These are phyloP conservation scores for Calcarisporium arbuscula DNA, from an alignment of 2,329 filamentous ascomycete species.

Conservation along the genomic window DNA sequence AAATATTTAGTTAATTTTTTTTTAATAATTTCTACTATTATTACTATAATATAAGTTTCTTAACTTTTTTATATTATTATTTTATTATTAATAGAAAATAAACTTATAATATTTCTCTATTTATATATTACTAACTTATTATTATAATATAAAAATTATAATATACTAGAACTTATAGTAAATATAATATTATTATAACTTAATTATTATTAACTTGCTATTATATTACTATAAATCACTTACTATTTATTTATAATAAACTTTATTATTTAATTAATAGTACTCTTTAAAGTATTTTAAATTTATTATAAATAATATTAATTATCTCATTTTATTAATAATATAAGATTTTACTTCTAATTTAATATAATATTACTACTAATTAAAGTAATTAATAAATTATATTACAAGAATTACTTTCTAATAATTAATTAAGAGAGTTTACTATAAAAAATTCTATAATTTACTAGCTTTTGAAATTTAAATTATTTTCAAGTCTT, in stretches of 20 bases:
- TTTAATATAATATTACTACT: background rate
- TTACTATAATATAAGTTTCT: too few species aligned
- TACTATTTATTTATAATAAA: background rate
- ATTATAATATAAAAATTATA: background rate
- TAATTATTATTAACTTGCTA: background rate
- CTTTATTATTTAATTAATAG: background rate
- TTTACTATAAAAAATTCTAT: too few species aligned
- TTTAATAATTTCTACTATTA: too few species aligned
- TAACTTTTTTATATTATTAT: too few species aligned
- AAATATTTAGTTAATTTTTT: too few species aligned
- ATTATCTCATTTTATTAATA: background rate
- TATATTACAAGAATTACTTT: too few species aligned
- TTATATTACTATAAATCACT: background rate
- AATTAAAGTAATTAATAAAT: too few species aligned
- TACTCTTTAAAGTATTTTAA: background rate
- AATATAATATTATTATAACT: background rate
- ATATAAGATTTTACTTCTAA: background rate
- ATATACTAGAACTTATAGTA: background rate
- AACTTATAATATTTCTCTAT: too few species aligned
- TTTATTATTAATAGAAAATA: too few species aligned
- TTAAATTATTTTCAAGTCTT: background rate
- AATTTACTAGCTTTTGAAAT: background rate
- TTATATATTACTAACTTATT: background rate
- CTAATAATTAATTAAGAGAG: too few species aligned
- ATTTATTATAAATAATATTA: background rate